Evolutionary conservation across 257 asterid genomes (phyloP).

Genomic region (Pogostemon cablin): DNA sequence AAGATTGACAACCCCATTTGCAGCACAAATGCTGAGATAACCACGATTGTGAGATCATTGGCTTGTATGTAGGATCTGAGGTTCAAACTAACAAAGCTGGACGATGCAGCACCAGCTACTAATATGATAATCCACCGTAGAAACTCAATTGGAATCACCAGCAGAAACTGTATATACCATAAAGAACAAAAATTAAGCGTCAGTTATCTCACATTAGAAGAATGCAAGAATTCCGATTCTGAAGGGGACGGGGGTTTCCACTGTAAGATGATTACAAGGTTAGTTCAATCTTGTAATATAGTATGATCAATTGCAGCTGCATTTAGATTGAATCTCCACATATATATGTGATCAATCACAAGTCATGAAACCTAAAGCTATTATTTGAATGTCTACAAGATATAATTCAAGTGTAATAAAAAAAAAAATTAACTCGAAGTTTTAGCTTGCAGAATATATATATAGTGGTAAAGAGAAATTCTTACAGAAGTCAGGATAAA

Average conservation of each 20-base stretch:
- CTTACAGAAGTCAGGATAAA: slow-evolving; percentile 83
- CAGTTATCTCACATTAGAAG: slow-evolving; percentile 20
- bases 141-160: slow-evolving; percentile 78
- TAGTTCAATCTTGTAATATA: no score
- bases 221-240: neutral
- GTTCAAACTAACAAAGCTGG: slow-evolving; percentile 76
- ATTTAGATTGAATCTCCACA: neutral
- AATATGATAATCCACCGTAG: slow-evolving; percentile 75
- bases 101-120: slow-evolving; percentile 68
- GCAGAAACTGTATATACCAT: slow-evolving; percentile 55
- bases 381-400: neutral
- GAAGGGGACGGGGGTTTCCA: neutral
- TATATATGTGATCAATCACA: no score
- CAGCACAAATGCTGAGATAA: slow-evolving; percentile 74
- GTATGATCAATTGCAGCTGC: neutral
- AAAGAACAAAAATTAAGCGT: slow-evolving; percentile 20
- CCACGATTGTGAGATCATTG: slow-evolving; percentile 54
- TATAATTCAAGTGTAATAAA: slow-evolving; percentile 21
- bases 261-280: neutral
- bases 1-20: slow-evolving; percentile 86
- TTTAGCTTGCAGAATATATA: neutral
- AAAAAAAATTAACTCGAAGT: no score
- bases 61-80: slow-evolving; percentile 63
- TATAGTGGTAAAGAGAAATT: slow-evolving; percentile 23
- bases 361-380: neutral